Conservation (phyloP, 768 basidiomycete genomes). For the Trametes maxima region DNA sequence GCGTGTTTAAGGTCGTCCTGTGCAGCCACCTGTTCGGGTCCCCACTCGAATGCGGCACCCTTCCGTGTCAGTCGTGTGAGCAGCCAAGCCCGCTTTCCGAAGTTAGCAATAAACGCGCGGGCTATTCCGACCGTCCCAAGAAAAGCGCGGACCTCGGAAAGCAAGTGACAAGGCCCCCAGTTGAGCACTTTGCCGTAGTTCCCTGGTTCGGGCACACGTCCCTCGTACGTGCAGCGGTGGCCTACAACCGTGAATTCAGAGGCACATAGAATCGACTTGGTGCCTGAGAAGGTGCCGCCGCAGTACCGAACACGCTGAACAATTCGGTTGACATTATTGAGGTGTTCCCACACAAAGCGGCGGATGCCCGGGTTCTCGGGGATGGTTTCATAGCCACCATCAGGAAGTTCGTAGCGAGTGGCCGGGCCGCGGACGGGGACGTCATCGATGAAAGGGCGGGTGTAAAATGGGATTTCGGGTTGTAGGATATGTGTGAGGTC, state of each 20-base stretch:
- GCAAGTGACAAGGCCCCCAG: constrained; percentile 25
- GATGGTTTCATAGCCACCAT: constrained; percentile 24
- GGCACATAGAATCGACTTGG: constrained; percentile 1
- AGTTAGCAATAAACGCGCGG: constrained; percentile 28
- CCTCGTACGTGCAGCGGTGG: constrained; percentile 41
- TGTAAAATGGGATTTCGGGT: constrained; percentile 20
- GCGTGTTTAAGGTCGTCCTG: constrained; percentile 26
- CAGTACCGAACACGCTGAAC: constrained; percentile 34
- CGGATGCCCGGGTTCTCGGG: constrained; percentile 34
- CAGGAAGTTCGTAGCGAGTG: constrained; percentile 11
- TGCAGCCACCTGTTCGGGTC: constrained; percentile 12
- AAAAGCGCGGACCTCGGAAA: constrained; percentile 31
- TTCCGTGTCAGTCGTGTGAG: constrained; percentile 27
- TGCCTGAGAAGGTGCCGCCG: constrained; percentile 29
- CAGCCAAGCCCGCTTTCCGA: constrained; percentile 23
- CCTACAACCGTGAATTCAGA: constrained; percentile 35
- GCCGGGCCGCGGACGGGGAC: constrained; percentile 22
- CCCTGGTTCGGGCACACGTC: constrained; percentile 33
- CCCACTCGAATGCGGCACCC: constrained; percentile 24
- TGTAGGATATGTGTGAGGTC: constrained; percentile 18
- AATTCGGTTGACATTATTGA: constrained; percentile 37
- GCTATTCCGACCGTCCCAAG: constrained; percentile 29
- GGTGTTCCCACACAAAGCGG: constrained; percentile 42
- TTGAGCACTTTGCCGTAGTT: constrained; percentile 29
- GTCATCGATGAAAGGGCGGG: constrained; percentile 26